Conservation (phyloP, 2,329 filamentous ascomycete species). For the Neurospora sp. region DNA sequence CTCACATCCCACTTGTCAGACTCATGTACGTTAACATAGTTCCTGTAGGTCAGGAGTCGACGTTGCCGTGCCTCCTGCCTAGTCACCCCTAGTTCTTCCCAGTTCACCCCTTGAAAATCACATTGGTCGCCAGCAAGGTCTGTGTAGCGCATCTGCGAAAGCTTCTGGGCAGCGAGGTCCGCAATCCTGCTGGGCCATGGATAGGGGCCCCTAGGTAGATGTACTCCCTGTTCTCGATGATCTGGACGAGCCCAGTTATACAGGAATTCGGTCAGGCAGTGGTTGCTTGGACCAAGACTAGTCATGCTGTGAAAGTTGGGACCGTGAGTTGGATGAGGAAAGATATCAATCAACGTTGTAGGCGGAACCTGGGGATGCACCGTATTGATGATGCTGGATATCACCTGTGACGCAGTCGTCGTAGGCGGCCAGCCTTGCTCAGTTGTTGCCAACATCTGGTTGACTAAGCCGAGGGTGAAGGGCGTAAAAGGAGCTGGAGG, state of each 20-base stretch:
- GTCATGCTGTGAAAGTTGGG: constrained; percentile 8
- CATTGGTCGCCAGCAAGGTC: constrained; percentile 46
- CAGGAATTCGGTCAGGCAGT: constrained; percentile 40
- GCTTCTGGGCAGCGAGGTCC: constrained; percentile 13
- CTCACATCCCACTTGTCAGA: constrained; percentile 41
- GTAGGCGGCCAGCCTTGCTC: background rate
- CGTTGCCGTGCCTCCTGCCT: constrained; percentile 38
- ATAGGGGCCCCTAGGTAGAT: constrained; percentile 20
- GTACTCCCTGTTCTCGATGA: constrained; percentile 16
- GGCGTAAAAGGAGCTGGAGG: background rate
- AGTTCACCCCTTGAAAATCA: constrained; percentile 52
- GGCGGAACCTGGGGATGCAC: background rate
- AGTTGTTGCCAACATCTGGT: background rate
- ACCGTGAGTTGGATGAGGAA: background rate
- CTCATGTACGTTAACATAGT: constrained; percentile 44
- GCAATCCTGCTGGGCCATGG: constrained; percentile 25
- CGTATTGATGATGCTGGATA: background rate
- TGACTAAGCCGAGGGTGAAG: background rate
- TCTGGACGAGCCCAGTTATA: constrained; percentile 35
- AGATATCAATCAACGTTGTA: background rate
- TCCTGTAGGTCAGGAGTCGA: constrained; percentile 41
- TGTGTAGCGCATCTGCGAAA: constrained; percentile 23
- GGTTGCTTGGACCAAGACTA: constrained; percentile 38
- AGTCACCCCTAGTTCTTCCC: constrained; percentile 42
- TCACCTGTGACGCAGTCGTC: background rate